phyloP scores from a whole-genome alignment of 768 basidiomycete genomes.

The Lentinus brumalis region DNA sequence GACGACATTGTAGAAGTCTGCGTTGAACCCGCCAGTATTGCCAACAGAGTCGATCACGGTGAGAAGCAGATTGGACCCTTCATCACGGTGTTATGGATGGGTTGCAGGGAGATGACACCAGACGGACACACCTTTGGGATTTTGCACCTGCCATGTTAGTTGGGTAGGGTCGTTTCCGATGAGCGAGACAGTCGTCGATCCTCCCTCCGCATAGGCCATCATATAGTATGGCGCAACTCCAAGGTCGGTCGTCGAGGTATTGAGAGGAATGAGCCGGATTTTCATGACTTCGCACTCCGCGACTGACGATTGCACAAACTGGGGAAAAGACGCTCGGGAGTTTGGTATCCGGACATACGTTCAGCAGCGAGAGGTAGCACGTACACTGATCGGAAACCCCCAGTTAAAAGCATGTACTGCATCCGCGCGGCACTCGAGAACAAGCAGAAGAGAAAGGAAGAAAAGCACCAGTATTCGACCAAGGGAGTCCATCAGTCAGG shows the following conservation, averaged over 20 bases:
- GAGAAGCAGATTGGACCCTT: slow-evolving; percentile 47
- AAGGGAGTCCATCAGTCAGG: slow-evolving; percentile 15
- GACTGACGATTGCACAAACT: slow-evolving; percentile 26
- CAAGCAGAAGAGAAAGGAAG: slow-evolving; percentile 3
- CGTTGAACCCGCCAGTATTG: slow-evolving; percentile 43
- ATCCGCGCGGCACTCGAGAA: slow-evolving; percentile 6
- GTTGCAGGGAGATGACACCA: neutral
- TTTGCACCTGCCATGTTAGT: slow-evolving; percentile 41
- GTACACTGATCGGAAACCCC: slow-evolving; percentile 8
- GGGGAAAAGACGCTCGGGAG: neutral
- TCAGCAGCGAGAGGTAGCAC: neutral
- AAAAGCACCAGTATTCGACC: slow-evolving; percentile 15
- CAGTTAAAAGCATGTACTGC: slow-evolving; percentile 28
- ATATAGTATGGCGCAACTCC: slow-evolving; percentile 43
- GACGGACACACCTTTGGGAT: slow-evolving; percentile 40
- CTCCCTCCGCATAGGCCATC: slow-evolving; percentile 42
- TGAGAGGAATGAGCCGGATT: slow-evolving; percentile 29
- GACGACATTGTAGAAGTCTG: slow-evolving; percentile 37
- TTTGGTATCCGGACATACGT: neutral
- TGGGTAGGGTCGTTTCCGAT: slow-evolving; percentile 35
- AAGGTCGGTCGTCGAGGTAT: slow-evolving; percentile 20
- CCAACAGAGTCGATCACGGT: slow-evolving; percentile 47
- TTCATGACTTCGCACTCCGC: slow-evolving; percentile 27
- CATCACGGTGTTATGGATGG: neutral
- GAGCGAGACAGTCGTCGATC: slow-evolving; percentile 31